Evolutionary conservation across 2,329 filamentous ascomycete genomes (phyloP), one percentile per base, ranked within the genome.

Genomic region (Fusarium nelsonii): DNA sequence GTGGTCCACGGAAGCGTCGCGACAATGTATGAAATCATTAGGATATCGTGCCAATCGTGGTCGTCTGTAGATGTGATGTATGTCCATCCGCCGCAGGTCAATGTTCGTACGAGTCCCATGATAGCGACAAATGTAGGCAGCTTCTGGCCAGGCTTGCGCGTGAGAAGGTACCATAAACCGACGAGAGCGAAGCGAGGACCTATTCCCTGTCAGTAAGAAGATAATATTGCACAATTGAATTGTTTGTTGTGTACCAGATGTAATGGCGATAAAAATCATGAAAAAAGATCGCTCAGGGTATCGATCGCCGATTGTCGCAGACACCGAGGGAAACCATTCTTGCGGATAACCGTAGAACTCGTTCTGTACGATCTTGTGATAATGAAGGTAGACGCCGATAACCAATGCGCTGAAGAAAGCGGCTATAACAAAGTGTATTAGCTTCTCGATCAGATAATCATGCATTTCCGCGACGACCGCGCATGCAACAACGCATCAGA

Each of bases 61-160:
- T 98, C 93, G 78, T 99, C 96, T 43, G 96, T 99, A 66, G 96
- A 98, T 28, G 96, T 99, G 65, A 99, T 90, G 80, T 98, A 99
- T 54, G 96, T 97, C 95, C 96, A 99, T 62, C 96, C 96, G 73
- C 95, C 96, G 77, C 96, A 99, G 6, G 94, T 97, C 61, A 98
- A 82, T 11, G 95, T 97, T 74, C 96, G 90, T 76, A 98, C 91
- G 53, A 97, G 72, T 58, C 96, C 96, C 73, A 92, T 90, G 40
- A 87, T 86, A 45, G 91, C 91, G 65, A 98, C 86, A 67, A 96
- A 90, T 77, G 93, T 94, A 18, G 97, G 93, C 16, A 97, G 87
- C 30, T 85, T 87, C 58, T 88, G 88, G 76, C 91, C 91, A 5
- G 92, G 90, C 73, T 88, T 89, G 65, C 92, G 88, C 34, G 94